Conservation (phyloP, 2,329 filamentous ascomycete species). For the Fusarium continuum region DNA sequence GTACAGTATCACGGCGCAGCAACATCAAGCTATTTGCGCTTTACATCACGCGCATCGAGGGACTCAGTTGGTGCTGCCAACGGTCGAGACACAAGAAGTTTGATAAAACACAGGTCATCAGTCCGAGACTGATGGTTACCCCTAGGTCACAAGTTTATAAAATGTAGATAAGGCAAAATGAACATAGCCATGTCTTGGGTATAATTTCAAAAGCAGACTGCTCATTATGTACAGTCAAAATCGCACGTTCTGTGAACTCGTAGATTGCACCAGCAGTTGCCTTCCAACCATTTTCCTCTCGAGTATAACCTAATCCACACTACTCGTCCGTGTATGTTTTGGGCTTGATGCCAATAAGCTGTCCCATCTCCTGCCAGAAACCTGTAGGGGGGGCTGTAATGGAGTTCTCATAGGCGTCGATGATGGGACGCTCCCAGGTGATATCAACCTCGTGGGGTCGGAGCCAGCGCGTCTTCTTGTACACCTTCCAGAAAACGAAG, state of each 20-base stretch:
- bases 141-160: not conserved
- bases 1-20: not conserved
- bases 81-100: no score
- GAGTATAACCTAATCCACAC: not conserved
- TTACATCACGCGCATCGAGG: slow-evolving; percentile 1
- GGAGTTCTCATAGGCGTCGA: slow-evolving; percentile 65
- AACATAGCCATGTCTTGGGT: slow-evolving; percentile 36
- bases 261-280: slow-evolving; percentile 13
- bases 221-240: slow-evolving; percentile 14
- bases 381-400: slow-evolving; percentile 60
- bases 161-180: not conserved
- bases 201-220: slow-evolving; percentile 35
- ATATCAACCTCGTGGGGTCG: slow-evolving; percentile 65
- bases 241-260: slow-evolving; percentile 22
- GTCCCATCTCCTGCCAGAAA: slow-evolving; percentile 64
- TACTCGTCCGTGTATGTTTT: slow-evolving; percentile 15
- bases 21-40: not conserved
- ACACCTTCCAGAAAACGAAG: slow-evolving; percentile 69
- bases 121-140: no score
- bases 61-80: no score
- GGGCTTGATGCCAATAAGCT: slow-evolving; percentile 29
- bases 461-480: slow-evolving; percentile 66
- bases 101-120: no score
- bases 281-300: slow-evolving; percentile 1
- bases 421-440: slow-evolving; percentile 66